A percentile compares a stretch with the other conserved stretches of the same genome.
These are phyloP conservation scores for Amphibolis antarctica DNA, from an alignment of 106 monocot species.

Conservation along the genomic window DNA sequence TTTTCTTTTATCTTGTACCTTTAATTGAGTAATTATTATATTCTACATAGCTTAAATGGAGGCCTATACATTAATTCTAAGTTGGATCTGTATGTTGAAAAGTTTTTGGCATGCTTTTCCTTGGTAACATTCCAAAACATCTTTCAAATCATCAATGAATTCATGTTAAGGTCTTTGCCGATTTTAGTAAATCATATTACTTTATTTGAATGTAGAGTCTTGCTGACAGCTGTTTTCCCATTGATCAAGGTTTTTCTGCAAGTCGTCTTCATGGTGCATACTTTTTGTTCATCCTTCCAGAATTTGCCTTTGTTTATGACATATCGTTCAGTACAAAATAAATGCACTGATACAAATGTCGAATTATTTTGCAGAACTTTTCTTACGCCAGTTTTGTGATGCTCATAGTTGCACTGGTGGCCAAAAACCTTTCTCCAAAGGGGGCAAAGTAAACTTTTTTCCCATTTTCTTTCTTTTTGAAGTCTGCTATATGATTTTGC, in stretches of 20 bases:
- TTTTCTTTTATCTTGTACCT: slow-evolving; percentile 11
- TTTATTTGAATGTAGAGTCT: slow-evolving; percentile 47
- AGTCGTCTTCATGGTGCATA: slow-evolving; percentile 88
- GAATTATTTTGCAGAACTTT: slow-evolving; percentile 48
- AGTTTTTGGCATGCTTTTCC: background rate
- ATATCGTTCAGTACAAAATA: too few species aligned
- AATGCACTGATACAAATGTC: background rate
- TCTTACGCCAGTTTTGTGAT: slow-evolving; percentile 94
- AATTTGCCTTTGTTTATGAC: background rate
- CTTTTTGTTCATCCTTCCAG: background rate
- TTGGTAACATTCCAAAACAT: background rate
- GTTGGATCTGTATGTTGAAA: background rate
- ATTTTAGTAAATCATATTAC: background rate
- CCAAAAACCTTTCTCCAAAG: slow-evolving; percentile 70
- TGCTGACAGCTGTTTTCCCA: slow-evolving; percentile 87
- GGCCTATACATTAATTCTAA: background rate
- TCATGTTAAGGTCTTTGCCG: background rate
- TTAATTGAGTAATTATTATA: background rate
- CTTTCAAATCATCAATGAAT: too few species aligned
- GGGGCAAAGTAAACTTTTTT: slow-evolving; percentile 48
- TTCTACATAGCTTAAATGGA: background rate
- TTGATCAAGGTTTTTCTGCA: slow-evolving; percentile 38
- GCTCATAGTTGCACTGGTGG: slow-evolving; percentile 69
- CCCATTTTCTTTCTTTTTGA: background rate
- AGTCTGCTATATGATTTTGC: background rate